phyloP scores from a whole-genome alignment of 352 stramenopile genomes.

The Pythium volutum region DNA sequence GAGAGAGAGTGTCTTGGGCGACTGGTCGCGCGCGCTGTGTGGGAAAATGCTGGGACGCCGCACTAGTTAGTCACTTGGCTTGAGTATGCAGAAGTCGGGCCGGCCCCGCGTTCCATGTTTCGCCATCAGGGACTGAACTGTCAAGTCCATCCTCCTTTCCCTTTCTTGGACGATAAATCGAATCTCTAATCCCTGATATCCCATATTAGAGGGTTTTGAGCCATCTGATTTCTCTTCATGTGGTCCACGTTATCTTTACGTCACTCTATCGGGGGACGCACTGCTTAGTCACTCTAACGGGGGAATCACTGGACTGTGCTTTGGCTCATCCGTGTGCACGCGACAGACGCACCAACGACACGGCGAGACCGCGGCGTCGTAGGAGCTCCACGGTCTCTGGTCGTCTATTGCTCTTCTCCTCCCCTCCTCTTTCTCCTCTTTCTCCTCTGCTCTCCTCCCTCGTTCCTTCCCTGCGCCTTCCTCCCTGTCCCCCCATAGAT shows the following conservation, averaged over 20 bases:
- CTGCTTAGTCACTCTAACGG: neutral
- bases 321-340: neutral
- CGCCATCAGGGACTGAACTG: neutral
- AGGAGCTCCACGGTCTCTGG: neutral
- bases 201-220: neutral
- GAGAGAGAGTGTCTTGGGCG: neutral
- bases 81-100: neutral
- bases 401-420: neutral
- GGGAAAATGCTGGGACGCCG: neutral
- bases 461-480: no score
- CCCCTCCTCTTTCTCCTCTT: neutral
- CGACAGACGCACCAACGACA: constrained; percentile 6
- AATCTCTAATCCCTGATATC: neutral
- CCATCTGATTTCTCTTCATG: neutral
- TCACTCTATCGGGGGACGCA: neutral
- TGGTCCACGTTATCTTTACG: constrained; percentile 4
- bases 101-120: neutral
- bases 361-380: neutral
- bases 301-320: constrained; percentile 1
- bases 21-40: neutral
- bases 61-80: neutral
- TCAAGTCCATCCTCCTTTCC: neutral
- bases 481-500: neutral
- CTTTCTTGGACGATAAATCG: neutral
- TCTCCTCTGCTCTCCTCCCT: no score